Evolutionary conservation across 73 alveolate species (phyloP), one percentile per base, ranked within the genome.

Genomic region (Durusdinium trenchii): DNA sequence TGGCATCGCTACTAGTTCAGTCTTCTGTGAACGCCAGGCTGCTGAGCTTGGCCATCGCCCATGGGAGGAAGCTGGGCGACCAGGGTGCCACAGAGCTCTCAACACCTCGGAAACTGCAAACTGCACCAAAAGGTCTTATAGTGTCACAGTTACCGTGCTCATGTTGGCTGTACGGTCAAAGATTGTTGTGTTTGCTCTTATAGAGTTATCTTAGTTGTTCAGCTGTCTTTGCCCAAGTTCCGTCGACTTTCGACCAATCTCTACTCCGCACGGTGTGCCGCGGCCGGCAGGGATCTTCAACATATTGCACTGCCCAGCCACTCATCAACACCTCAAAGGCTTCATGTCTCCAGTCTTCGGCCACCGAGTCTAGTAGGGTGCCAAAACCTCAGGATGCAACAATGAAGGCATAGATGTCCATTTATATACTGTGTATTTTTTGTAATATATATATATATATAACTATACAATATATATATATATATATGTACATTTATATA

Each of bases 51-150:
- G 98, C 98, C 61, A 46, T 36, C 38, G 90, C 98, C 98, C 98
- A 91, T 1, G 98, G 98, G 42, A 91, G 45, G 43, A 91, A 91
- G 98, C 90, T 91, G 87, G 76, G 61, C 47, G 98, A 91, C 98
- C 98, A 91, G 30, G 83, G 96, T 51, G 96, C 81, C 26, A 16
- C 42, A 43, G 83, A 40, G 60, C 73, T n/a, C 45, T 90, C 96
- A 28, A 90, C 3, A n/a, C 96, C 96, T 90, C 1, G 73, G 73
- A 60, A n/a, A n/a, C n/a, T n/a, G n/a, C n/a, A n/a, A n/a, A n/a
- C n/a, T n/a, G n/a, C n/a, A n/a, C n/a, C n/a, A n/a, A n/a, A n/a
- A n/a, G n/a, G n/a, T n/a, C n/a, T n/a, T 60, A 23, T 57, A 57
- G 23, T 57, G 69, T 16, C 69, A 23, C 12, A 16, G 69, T 57